These are phyloP conservation scores for Hanseniaspora guilliermondii DNA, from an alignment of 805 yeast genomes.

Conservation along the genomic window DNA sequence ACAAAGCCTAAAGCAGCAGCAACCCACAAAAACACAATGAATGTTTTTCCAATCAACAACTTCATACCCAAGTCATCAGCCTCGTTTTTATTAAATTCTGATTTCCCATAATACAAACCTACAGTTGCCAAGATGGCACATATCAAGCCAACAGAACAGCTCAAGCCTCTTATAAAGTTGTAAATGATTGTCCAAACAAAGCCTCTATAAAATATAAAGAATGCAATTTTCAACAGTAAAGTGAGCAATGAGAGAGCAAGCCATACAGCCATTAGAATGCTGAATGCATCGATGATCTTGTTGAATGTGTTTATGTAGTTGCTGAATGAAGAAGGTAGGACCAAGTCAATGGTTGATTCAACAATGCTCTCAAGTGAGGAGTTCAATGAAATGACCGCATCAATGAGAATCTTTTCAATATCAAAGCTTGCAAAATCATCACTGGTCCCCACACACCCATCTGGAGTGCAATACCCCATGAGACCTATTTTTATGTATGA, in stretches of 20 bases:
- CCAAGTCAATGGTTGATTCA: background rate
- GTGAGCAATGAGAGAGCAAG: background rate
- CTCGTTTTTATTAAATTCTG: background rate
- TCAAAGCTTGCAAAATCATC: background rate
- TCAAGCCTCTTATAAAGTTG: background rate
- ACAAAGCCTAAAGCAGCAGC: background rate
- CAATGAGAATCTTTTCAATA: background rate
- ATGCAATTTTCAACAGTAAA: background rate
- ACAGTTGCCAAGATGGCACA: background rate
- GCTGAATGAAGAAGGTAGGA: background rate
- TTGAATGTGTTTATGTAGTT: background rate
- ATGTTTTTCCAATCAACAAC: background rate
- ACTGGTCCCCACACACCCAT: background rate
- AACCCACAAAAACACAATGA: background rate
- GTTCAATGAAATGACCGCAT: background rate
- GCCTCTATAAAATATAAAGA: background rate
- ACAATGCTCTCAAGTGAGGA: background rate
- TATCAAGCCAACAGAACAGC: background rate
- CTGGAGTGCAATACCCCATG: slow-evolving; percentile 8
- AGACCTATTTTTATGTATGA: slow-evolving; percentile 1
- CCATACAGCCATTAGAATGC: slow-evolving; percentile 1
- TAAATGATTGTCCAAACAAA: background rate
- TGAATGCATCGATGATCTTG: slow-evolving; percentile 2
- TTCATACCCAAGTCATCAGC: background rate
- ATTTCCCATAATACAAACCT: background rate